Evolutionary conservation across 2,329 filamentous ascomycete species (phyloP).

Genomic region (Tolypocladium endophyticum): DNA sequence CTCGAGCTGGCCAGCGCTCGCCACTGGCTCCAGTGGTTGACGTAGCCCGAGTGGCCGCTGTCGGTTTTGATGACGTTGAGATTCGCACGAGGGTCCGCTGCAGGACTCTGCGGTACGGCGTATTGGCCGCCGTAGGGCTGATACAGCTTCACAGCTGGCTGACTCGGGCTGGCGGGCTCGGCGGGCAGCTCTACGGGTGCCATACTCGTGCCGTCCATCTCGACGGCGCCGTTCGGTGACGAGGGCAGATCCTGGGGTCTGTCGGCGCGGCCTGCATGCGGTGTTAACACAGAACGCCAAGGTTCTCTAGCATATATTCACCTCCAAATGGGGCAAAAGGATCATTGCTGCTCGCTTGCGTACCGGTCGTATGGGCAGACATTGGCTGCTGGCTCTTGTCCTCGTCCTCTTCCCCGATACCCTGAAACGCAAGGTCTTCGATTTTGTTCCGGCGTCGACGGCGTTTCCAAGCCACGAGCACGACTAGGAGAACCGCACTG

Average conservation of each 20-base stretch:
- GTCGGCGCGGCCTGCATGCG: slow-evolving; percentile 20
- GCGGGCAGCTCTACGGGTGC: slow-evolving; percentile 23
- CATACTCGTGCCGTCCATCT: slow-evolving; percentile 24
- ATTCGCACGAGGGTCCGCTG: slow-evolving; percentile 21
- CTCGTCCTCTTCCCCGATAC: slow-evolving; percentile 9
- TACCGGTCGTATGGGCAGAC: slow-evolving; percentile 15
- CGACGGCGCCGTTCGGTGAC: slow-evolving; percentile 19
- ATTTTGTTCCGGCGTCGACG: slow-evolving; percentile 8
- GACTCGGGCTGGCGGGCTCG: slow-evolving; percentile 4
- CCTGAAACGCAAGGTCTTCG: slow-evolving; percentile 1
- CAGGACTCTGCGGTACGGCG: slow-evolving; percentile 5
- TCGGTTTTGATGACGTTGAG: slow-evolving; percentile 20
- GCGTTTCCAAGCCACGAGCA: slow-evolving; percentile 9
- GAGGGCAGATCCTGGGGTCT: slow-evolving; percentile 14
- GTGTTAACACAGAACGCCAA: neutral
- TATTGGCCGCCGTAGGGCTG: neutral
- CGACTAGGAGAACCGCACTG: slow-evolving; percentile 13
- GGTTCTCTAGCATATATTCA: slow-evolving; percentile 12
- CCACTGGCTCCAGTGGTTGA: slow-evolving; percentile 28
- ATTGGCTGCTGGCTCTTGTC: slow-evolving; percentile 16
- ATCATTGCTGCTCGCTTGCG: slow-evolving; percentile 16
- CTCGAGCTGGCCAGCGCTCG: neutral
- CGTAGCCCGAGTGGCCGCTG: slow-evolving; percentile 16
- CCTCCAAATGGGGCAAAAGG: slow-evolving; percentile 36
- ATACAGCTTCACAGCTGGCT: neutral